phyloP scores from a whole-genome alignment of 1,139 yeast genomes.

The Kurtzmaniella quercitrusa region DNA sequence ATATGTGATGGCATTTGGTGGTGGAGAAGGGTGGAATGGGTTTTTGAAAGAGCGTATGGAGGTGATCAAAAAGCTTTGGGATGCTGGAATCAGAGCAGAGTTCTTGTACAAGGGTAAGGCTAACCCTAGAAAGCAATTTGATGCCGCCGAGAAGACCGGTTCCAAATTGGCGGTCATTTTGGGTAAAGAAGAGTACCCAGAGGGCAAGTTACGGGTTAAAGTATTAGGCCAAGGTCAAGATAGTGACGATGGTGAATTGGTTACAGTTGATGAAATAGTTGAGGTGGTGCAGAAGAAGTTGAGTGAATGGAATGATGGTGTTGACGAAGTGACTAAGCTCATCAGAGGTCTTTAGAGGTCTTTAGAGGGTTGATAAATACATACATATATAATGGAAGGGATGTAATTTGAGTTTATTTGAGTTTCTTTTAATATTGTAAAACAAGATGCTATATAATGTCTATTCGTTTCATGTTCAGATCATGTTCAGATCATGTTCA shows the following conservation, averaged over 20 bases:
- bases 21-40: conserved; percentile 94
- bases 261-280: conserved; percentile 58
- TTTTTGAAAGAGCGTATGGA: conserved; percentile 88
- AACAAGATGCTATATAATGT: no score
- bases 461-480: no score
- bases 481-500: no score
- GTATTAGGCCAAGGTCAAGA: conserved; percentile 84
- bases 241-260: conserved; percentile 81
- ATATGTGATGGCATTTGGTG: conserved; percentile 96
- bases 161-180: conserved; percentile 87
- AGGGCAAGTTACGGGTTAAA: conserved; percentile 81
- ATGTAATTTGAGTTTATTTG: no score
- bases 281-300: conserved; percentile 53
- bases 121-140: conserved; percentile 92
- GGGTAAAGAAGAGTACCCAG: conserved; percentile 88
- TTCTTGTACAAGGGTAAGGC: conserved; percentile 89
- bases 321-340: conserved; percentile 57
- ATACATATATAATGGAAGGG: no score
- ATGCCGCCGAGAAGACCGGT: conserved; percentile 93
- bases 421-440: no score
- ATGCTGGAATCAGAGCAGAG: conserved; percentile 84
- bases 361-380: conserved; percentile 20
- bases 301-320: conserved; percentile 39
- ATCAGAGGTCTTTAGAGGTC: conserved; percentile 53
- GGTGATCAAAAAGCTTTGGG: conserved; percentile 79